Evolutionary conservation across 495 filamentous ascomycete species (phyloP), one percentile per base, ranked within the genome.

Genomic region (Talaromyces nanjingensis): DNA sequence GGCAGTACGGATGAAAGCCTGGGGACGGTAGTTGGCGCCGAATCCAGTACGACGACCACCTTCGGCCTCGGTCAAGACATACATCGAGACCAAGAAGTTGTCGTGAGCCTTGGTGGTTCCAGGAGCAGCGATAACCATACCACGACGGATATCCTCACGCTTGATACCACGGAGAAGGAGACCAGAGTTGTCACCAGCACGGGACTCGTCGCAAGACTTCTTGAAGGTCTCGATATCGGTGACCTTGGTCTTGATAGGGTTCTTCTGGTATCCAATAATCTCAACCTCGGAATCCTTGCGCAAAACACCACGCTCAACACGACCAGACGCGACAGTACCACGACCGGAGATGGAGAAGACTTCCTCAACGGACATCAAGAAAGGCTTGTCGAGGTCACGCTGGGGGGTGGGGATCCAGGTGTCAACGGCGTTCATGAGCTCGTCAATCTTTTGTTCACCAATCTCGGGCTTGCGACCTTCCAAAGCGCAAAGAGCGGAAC

Each of bases 171-270:
- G 91, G 75, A 98, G 89, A 24, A 98, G 86, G 22, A 98, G 89
- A 73, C 94, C 94, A n/a, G 93, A 94, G 86, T 96, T 98, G 80
- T 98, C 94, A 72, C 94, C 94, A 61, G 94, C 94, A 65, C 88
- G 84, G 65, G 91, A 91, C 78, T 96, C 91, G 60, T 94, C 91
- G 77, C 93, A 96, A 56, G 90, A 91, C 84, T 98, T 98, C 85
- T 98, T 96, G 85, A 98, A 98, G 64, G 92, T 98, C 82, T 98
- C 94, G 73, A 98, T 97, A 71, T 98, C 94, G 70, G 94, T 98
- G 64, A 98, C 93, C 82, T 97, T 98, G 73, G 96, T 97, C 85
- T 94, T 96, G 81, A 96, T 90, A 65, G 91, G 80, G 47, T 75
- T 76, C 67, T 85, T 83, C 42, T 65, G 66, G 77, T 91, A 94